These are phyloP conservation scores for Leptographium flavum DNA, from an alignment of 2,329 filamentous ascomycete species.

Conservation along the genomic window DNA sequence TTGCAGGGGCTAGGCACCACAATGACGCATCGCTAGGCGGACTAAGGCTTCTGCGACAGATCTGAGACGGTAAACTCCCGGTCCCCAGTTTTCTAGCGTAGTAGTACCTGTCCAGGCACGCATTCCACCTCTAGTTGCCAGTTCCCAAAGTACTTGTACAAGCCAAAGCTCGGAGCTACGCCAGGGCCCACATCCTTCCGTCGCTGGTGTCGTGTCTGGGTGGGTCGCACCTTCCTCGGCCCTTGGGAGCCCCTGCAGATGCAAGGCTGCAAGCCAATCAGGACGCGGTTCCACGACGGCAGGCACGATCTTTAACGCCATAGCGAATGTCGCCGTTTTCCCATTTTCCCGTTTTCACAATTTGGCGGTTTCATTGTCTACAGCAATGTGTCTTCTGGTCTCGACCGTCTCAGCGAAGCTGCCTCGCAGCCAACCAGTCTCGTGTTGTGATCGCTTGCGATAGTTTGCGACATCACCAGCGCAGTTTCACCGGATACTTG, in stretches of 20 bases:
- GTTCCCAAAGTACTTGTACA: not conserved
- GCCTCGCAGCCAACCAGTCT: no score
- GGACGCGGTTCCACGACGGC: no score
- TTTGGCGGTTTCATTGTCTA: no score
- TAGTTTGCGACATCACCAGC: no score
- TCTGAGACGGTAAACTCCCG: slow-evolving; percentile 22
- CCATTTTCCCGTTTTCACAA: not conserved
- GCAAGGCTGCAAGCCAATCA: not conserved
- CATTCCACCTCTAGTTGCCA: not conserved
- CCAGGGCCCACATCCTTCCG: not conserved
- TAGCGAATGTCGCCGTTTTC: not conserved
- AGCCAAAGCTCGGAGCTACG: not conserved
- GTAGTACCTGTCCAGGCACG: not conserved
- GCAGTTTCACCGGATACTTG: no score
- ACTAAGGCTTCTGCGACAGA: slow-evolving; percentile 24
- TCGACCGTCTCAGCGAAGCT: no score
- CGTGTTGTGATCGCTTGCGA: no score
- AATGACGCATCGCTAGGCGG: not conserved
- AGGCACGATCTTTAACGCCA: not conserved
- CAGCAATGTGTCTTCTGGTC: no score
- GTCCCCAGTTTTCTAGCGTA: not conserved
- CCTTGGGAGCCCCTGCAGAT: not conserved
- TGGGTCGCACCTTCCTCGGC: not conserved
- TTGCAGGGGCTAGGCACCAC: no score
- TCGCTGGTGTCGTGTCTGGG: not conserved